phyloP scores from a whole-genome alignment of 805 yeast genomes.

The Starmerella khaoyaiensis region DNA sequence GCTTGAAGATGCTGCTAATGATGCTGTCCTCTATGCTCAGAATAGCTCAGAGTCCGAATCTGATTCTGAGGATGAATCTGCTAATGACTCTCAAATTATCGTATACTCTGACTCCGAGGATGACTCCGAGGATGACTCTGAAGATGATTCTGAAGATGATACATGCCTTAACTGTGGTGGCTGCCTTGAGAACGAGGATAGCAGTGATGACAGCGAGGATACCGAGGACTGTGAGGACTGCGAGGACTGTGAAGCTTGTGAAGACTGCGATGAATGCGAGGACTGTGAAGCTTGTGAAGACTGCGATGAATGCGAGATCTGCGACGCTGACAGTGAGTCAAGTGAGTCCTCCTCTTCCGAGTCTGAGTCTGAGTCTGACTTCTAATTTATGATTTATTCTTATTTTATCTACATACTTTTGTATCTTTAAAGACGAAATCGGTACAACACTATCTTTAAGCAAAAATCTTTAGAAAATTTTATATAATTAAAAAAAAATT shows the following conservation, averaged over 20 bases:
- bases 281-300: no score
- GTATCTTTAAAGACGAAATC: background rate
- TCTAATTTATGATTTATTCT: no score
- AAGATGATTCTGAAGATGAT: slow-evolving; percentile 6
- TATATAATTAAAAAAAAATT: background rate
- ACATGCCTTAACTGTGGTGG: no score
- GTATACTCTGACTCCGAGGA: slow-evolving; percentile 3
- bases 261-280: no score
- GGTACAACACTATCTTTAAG: background rate
- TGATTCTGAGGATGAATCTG: slow-evolving; percentile 11
- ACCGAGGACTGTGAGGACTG: no score
- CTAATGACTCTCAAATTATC: slow-evolving; percentile 6
- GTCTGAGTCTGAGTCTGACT: slow-evolving; percentile 4
- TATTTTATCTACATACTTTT: background rate
- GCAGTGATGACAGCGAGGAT: no score
- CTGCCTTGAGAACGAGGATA: no score
- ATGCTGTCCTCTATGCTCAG: slow-evolving; percentile 11
- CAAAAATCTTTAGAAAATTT: background rate
- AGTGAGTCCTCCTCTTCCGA: background rate
- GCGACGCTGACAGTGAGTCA: no score
- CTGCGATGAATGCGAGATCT: no score
- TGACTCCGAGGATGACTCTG: slow-evolving; percentile 7
- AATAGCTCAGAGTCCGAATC: slow-evolving; percentile 10
- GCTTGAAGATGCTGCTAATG: slow-evolving; percentile 1
- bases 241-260: no score